phyloP scores from a whole-genome alignment of 371 early-diverging fungal genomes.

The Mortierella sp. region DNA sequence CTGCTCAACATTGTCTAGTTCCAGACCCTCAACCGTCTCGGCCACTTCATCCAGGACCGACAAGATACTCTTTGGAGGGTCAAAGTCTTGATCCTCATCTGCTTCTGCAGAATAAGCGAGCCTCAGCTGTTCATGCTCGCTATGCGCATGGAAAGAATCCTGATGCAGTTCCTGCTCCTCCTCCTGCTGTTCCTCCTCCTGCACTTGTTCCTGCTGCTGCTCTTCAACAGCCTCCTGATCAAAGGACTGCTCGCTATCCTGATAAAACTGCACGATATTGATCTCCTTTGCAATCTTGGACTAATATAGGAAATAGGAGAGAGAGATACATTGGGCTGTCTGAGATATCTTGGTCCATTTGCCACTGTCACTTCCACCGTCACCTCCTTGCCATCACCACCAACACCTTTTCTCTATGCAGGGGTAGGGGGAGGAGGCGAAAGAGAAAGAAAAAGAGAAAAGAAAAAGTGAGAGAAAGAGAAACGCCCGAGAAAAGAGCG shows the following conservation, averaged over 20 bases:
- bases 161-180: constrained; percentile 1
- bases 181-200: not conserved
- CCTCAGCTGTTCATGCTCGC: constrained; percentile 5
- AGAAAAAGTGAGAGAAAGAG: too few species aligned
- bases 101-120: constrained; percentile 11
- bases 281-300: constrained; percentile 51
- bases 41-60: constrained; percentile 33
- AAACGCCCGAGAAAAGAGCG: too few species aligned
- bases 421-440: not conserved
- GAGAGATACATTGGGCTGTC: not conserved
- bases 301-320: constrained; percentile 5
- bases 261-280: constrained; percentile 38
- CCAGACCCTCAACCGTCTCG: constrained; percentile 25
- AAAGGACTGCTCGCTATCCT: constrained; percentile 25
- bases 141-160: not conserved
- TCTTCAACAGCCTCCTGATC: constrained; percentile 20
- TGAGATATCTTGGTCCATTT: not conserved
- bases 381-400: not conserved
- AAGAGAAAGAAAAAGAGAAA: not conserved
- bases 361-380: too few species aligned
- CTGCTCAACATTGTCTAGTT: constrained; percentile 11
- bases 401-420: too few species aligned
- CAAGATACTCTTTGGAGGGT: constrained; percentile 41
- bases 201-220: constrained; percentile 1
- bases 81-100: constrained; percentile 21